phyloP scores from a whole-genome alignment of 2,329 filamentous ascomycete genomes.

The Periglandula ipomoeae region DNA sequence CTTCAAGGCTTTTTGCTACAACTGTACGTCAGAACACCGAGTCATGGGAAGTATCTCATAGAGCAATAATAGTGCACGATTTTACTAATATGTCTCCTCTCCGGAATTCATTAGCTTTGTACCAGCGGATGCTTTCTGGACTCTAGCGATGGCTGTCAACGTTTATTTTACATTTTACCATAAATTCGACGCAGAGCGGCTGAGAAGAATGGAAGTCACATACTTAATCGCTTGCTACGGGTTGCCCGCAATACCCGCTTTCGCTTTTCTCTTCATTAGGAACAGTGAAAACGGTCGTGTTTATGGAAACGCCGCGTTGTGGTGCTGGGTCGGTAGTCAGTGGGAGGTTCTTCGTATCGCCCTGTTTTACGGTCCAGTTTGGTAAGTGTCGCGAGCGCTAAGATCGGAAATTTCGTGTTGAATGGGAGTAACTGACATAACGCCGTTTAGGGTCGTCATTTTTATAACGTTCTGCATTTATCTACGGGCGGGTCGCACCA shows the following conservation, averaged over 20 bases:
- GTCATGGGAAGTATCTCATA: no score
- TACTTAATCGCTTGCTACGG: conserved; percentile 63
- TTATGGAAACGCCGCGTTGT: conserved; percentile 28
- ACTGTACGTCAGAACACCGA: conserved; percentile 51
- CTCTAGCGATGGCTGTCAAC: conserved; percentile 69
- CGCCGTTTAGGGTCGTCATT: background rate
- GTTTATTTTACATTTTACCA: conserved; percentile 70
- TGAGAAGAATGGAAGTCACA: conserved; percentile 56
- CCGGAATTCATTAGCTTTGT: conserved; percentile 49
- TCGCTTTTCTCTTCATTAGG: conserved; percentile 54
- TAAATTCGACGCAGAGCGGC: conserved; percentile 51
- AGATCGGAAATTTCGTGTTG: background rate
- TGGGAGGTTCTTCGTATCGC: background rate
- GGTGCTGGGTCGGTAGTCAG: background rate
- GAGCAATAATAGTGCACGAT: no score
- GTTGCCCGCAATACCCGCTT: conserved; percentile 53
- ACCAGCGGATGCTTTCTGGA: conserved; percentile 63
- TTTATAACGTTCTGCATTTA: background rate
- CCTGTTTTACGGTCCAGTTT: background rate
- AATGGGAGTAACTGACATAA: background rate
- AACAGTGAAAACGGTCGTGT: conserved; percentile 40
- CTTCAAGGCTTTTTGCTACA: conserved; percentile 65
- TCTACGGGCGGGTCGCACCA: background rate
- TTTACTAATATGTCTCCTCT: no score
- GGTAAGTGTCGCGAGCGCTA: background rate